phyloP scores from a whole-genome alignment of 1,284 basidiomycete genomes.

The Blastosporella zonata region DNA sequence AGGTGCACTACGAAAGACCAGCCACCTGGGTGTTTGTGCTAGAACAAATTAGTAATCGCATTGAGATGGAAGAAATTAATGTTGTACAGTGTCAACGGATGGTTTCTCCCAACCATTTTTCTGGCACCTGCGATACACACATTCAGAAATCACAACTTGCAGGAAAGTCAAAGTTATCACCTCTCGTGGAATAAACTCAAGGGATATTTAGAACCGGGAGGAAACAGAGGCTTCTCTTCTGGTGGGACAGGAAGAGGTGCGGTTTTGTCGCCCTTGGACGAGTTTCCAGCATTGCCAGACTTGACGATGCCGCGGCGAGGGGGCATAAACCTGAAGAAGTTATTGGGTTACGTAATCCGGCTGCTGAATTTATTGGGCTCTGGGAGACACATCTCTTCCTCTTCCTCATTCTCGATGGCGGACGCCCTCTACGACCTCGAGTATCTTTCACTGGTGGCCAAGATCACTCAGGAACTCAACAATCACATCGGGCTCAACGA shows the following conservation, averaged over 20 bases:
- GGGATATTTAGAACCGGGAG: constrained; percentile 79
- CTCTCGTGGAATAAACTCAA: constrained; percentile 75
- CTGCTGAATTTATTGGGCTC: constrained; percentile 1
- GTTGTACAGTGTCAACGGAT: constrained; percentile 64
- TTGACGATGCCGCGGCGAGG: constrained; percentile 77
- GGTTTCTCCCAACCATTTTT: constrained; percentile 86
- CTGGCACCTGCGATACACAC: constrained; percentile 57
- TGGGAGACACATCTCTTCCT: neutral
- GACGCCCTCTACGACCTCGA: constrained; percentile 86
- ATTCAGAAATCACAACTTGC: neutral
- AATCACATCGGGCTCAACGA: constrained; percentile 85
- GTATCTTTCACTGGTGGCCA: constrained; percentile 83
- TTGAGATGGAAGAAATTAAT: constrained; percentile 5
- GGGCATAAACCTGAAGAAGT: constrained; percentile 46
- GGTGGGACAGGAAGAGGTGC: constrained; percentile 20
- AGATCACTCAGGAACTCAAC: constrained; percentile 87
- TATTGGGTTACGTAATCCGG: constrained; percentile 15
- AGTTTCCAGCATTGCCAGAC: constrained; percentile 84
- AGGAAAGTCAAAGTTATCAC: constrained; percentile 30
- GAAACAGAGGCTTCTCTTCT: constrained; percentile 64
- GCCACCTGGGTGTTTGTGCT: constrained; percentile 48
- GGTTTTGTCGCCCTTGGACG: constrained; percentile 52
- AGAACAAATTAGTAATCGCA: constrained; percentile 20
- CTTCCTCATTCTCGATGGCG: constrained; percentile 35
- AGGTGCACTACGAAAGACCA: constrained; percentile 66